A percentile compares a stretch with the other conserved stretches of the same genome.
These are phyloP conservation scores for Coffea canephora DNA, from an alignment of 257 asterid species.

Conservation along the genomic window DNA sequence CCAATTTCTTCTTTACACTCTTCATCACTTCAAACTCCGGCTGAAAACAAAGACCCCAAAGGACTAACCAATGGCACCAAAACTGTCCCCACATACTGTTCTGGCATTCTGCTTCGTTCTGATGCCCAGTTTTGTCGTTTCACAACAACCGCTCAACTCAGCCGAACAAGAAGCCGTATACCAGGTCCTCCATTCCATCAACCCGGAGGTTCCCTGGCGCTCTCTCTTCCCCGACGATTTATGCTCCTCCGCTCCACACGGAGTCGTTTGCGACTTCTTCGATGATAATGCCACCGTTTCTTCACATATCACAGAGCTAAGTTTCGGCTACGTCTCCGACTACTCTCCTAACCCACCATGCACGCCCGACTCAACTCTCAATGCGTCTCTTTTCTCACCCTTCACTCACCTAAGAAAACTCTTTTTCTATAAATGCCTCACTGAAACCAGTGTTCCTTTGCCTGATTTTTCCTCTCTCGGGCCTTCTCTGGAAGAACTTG, in stretches of 20 bases:
- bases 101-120: constrained; percentile 2
- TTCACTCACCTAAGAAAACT: constrained; percentile 55
- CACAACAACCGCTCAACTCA: constrained; percentile 55
- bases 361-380: constrained; percentile 40
- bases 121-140: constrained; percentile 24
- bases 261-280: constrained; percentile 73
- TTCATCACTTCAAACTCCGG: neutral
- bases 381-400: constrained; percentile 42
- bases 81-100: constrained; percentile 13
- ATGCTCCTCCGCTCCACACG: constrained; percentile 87
- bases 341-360: constrained; percentile 81
- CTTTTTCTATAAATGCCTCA: constrained; percentile 78
- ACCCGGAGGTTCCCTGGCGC: constrained; percentile 67
- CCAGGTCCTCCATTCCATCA: constrained; percentile 56
- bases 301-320: constrained; percentile 68
- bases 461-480: constrained; percentile 46
- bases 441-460: constrained; percentile 26
- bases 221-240: constrained; percentile 69
- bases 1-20: neutral
- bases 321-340: constrained; percentile 79
- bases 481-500: constrained; percentile 51
- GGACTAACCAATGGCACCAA: neutral
- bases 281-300: constrained; percentile 21
- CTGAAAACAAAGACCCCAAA: neutral
- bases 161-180: constrained; percentile 75